Evolutionary conservation across 306 rosid species (phyloP).

Genomic region (Mimosa pudica): DNA sequence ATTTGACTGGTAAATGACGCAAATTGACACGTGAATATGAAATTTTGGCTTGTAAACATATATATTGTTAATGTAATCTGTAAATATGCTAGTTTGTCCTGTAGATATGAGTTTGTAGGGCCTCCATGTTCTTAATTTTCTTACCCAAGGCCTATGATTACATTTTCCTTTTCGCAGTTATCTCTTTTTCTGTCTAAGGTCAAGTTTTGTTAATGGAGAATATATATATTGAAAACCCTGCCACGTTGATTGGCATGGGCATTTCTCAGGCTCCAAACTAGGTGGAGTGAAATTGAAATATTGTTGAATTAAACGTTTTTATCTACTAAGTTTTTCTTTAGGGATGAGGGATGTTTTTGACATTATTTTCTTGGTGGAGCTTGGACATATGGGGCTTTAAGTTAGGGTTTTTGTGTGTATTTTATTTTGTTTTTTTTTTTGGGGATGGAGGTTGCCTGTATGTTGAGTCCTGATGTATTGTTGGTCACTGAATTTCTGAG

Average conservation of each 20-base stretch:
- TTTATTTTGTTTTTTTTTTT: neutral
- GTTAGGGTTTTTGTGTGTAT: neutral
- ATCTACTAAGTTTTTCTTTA: neutral
- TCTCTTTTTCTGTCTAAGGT: slow-evolving; percentile 26
- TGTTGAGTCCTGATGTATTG: neutral
- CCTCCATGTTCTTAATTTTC: neutral
- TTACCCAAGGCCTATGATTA: neutral
- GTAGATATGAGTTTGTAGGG: neutral
- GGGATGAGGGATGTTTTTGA: slow-evolving; percentile 28
- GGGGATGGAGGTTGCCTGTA: neutral
- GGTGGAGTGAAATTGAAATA: slow-evolving; percentile 13
- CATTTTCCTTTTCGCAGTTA: neutral
- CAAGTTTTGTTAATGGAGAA: neutral
- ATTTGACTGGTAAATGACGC: neutral
- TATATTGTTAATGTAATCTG: neutral
- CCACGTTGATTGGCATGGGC: slow-evolving; percentile 2
- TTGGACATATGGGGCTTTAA: neutral
- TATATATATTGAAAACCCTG: neutral
- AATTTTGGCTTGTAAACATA: neutral
- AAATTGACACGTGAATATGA: neutral
- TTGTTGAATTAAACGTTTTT: slow-evolving; percentile 21
- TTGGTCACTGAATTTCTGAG: neutral
- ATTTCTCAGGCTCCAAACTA: slow-evolving; percentile 7
- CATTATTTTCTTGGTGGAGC: slow-evolving; percentile 1
- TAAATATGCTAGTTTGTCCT: neutral